Base-by-base conservation (phyloP, 768 basidiomycete genomes). In the Serendipita sp. region DNA sequence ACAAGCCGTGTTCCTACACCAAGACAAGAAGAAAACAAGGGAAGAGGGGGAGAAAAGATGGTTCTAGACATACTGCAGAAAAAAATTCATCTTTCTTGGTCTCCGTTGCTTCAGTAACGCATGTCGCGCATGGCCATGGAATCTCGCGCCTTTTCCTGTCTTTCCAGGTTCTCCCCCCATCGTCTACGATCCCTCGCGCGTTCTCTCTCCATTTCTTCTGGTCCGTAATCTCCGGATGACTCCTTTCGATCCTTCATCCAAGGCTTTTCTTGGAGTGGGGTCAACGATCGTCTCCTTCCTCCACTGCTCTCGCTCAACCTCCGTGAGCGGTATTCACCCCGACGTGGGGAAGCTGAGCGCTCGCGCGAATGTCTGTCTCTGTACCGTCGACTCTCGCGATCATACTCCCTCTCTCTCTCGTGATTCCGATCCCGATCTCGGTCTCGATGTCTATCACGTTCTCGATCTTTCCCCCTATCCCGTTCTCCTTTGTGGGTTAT, bases 151-250 rank as follows among this genome's bases (percentile, higher is more conserved):
- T 24, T 60, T 10, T 60, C 56, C 28, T 60, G 56, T 28, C 56
- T 24, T 8, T 24, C 34, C 5, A 32, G 24, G 34, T 78, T 80
- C 60, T 71, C 69, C 64, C 81, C 79, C 84, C 84, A 84, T 48
- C 80, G 71, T 68, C 77, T 76, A 28, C 84, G 74, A 66, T 82
- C 79, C 46, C 76, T 72, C 66, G 75, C 77, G 48, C 81, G 68
- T 63, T 77, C 75, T 41, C 71, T 70, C 66, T 75, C 73, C 56
- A 74, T 70, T 65, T 75, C 73, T 7, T 63, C 67, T 3, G 71
- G 70, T 64, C 72, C 74, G 66, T 79, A 79, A 60, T 11, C 64
- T 45, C 47, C 63, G 72, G 48, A 34, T 71, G 62, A 68, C 70
- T 48, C 71, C 69, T 66, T 72, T 74, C 11, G 51, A 63, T 65